These are phyloP conservation scores for Pyrenochaeta sp. DNA, from an alignment of 2,329 filamentous ascomycete species.

Conservation along the genomic window DNA sequence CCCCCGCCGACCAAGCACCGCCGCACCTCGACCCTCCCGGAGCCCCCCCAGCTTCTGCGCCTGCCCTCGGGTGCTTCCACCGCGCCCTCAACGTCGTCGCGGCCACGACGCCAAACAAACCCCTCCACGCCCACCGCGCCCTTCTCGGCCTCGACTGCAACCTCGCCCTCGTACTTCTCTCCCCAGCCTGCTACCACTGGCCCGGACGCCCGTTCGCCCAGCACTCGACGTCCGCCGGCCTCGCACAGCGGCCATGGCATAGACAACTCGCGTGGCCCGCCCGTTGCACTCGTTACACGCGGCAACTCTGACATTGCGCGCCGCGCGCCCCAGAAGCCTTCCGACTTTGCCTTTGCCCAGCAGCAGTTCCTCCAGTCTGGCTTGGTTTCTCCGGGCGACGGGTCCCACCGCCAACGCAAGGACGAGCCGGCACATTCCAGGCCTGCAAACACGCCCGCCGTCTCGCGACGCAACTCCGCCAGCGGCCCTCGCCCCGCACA, in stretches of 20 bases:
- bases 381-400: slow-evolving; percentile 32
- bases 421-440: slow-evolving; percentile 21
- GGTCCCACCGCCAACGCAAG: slow-evolving; percentile 20
- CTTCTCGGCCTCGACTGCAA: slow-evolving; percentile 22
- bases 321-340: slow-evolving; percentile 33
- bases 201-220: slow-evolving; percentile 40
- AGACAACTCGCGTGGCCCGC: slow-evolving; percentile 59
- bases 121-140: slow-evolving; percentile 38
- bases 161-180: slow-evolving; percentile 43
- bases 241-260: slow-evolving; percentile 59
- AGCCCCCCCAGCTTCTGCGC: slow-evolving; percentile 37
- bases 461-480: slow-evolving; percentile 29
- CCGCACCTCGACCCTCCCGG: slow-evolving; percentile 33
- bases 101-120: slow-evolving; percentile 32
- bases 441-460: slow-evolving; percentile 19
- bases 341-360: slow-evolving; percentile 38
- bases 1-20: slow-evolving; percentile 31
- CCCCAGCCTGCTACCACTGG: slow-evolving; percentile 35
- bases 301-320: slow-evolving; percentile 43
- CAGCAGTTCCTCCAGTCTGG: slow-evolving; percentile 33
- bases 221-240: slow-evolving; percentile 52
- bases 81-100: slow-evolving; percentile 27
- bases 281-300: slow-evolving; percentile 59
- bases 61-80: slow-evolving; percentile 37
- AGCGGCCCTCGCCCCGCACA: slow-evolving; percentile 23